Evolutionary conservation across 202 grass and related monocot genomes (phyloP), one percentile per base, ranked within the genome.

Genomic region (Schoenoplectus tabernaemontani): DNA sequence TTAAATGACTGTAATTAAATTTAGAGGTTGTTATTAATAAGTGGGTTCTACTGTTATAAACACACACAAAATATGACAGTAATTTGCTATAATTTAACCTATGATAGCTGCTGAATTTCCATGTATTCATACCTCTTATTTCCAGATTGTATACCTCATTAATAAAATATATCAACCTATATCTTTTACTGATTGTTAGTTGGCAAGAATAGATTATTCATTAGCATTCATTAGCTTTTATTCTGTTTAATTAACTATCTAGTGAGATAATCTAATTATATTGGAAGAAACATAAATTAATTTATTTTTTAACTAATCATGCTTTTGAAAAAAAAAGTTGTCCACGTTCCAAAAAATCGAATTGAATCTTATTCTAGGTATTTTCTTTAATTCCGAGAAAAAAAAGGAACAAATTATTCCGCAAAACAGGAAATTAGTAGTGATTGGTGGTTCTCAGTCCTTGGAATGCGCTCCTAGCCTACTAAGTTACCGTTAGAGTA

Each of bases 401-500:
- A 28, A 71, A 15, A 72, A 51, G 13, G 19, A 17, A 17, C 13
- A 73, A 33, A 72, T 73, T 73, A 74, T 74, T 44, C 64, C 64
- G 7, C 9, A 51, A 24, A 53, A 24, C 24, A 74, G 13, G 46
- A 74, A 33, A 51, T 74, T 51, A 53, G 46, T 12, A 53, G 24
- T 53, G 46, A 32, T 74, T 15, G 1, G 8, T 10, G 64, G 17
- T 67, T 67, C 36, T 39, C 20, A 73, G 68, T 17, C 69, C 26
- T 74, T 74, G 46, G 69, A 74, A 74, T 53, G 69, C 34, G 46
- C 46, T 51, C 69, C 69, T 51, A 17, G 7, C 23, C 69, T 74
- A 28, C 46, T 4, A 53, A 53, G 69, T 74, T 53, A 74, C 43
- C 69, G 69, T 74, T 74, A 34, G 44, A 53, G 69, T 50, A 73